A percentile compares a stretch with the other conserved stretches of the same genome.
These are phyloP conservation scores for Raddia guianensis DNA, from an alignment of 176 grass and related monocot genomes.

Conservation along the genomic window DNA sequence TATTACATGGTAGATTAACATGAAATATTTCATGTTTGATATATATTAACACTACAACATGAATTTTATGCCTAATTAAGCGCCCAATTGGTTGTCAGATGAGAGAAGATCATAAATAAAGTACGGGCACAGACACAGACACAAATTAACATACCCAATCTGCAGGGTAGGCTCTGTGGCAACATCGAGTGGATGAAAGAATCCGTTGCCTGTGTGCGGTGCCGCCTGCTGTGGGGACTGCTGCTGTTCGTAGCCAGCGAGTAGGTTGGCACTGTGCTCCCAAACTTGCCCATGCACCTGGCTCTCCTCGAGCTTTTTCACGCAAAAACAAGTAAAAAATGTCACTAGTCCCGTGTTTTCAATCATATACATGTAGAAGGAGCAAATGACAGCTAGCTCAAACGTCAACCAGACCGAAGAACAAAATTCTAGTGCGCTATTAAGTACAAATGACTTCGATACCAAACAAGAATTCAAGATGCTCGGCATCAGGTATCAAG, in stretches of 20 bases:
- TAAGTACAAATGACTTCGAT: not conserved
- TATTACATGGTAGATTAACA: not conserved
- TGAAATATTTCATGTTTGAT: no score
- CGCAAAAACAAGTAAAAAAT: slow-evolving; percentile 7
- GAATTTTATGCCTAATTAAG: not conserved
- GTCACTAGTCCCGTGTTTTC: not conserved
- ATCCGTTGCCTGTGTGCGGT: slow-evolving; percentile 59
- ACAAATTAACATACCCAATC: slow-evolving; percentile 55
- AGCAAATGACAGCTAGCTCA: not conserved
- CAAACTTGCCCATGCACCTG: slow-evolving; percentile 67
- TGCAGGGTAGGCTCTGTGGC: slow-evolving; percentile 78
- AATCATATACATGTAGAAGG: not conserved
- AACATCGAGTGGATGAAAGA: slow-evolving; percentile 77
- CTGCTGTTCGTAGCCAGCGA: slow-evolving; percentile 59
- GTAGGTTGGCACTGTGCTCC: slow-evolving; percentile 63
- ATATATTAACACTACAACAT: not conserved
- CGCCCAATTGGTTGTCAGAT: not conserved
- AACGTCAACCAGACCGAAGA: not conserved
- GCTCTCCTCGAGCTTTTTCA: slow-evolving; percentile 77
- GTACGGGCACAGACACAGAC: not conserved
- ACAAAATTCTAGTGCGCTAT: not conserved
- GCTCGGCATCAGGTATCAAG: not conserved
- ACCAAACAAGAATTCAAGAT: slow-evolving; percentile 11
- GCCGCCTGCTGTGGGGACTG: slow-evolving; percentile 60
- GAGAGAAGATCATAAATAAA: not conserved